Percentiles rank a stretch among this genome's conserved stretches.
Evolutionary conservation across 108 stramenopile species (phyloP).

Genomic region (Skeletonema grethae): DNA sequence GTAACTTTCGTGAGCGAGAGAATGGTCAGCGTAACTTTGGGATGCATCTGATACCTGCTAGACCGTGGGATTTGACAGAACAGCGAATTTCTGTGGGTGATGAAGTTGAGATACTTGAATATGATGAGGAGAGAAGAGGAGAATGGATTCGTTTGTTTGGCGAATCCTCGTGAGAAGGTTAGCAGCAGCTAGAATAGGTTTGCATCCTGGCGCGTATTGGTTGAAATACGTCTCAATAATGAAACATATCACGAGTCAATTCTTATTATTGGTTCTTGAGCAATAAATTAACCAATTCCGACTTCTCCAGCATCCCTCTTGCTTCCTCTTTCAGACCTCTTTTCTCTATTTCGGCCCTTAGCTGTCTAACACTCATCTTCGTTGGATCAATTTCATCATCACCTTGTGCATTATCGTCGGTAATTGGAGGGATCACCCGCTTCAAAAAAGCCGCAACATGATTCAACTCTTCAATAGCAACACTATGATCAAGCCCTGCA

Average conservation of each 20-base stretch:
- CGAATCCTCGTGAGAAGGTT: background rate
- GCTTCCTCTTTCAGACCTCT: conserved; percentile 42
- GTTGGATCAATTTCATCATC: conserved; percentile 13
- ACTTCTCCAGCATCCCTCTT: conserved; percentile 60
- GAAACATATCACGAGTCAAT: too few relatives aligned
- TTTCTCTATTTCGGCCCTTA: conserved; percentile 45
- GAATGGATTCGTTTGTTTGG: conserved; percentile 26
- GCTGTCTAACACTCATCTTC: conserved; percentile 55
- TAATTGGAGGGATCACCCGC: conserved; percentile 41
- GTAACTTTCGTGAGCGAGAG: conserved; percentile 51
- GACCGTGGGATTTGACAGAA: background rate
- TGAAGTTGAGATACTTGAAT: conserved; percentile 45
- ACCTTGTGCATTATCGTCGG: background rate
- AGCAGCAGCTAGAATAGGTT: too few relatives aligned
- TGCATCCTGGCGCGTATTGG: too few relatives aligned
- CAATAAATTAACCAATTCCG: conserved; percentile 48
- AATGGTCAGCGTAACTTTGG: conserved; percentile 57
- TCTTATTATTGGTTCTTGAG: conserved; percentile 29
- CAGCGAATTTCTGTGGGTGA: conserved; percentile 17
- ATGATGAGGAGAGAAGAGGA: conserved; percentile 27
- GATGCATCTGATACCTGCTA: conserved; percentile 52
- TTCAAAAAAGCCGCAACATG: conserved; percentile 44
- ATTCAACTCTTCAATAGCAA: conserved; percentile 51
- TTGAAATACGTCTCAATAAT: too few relatives aligned
- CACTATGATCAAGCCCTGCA: conserved; percentile 52